Percentiles rank a stretch among this genome's conserved stretches.
Evolutionary conservation across 2,329 filamentous ascomycete genomes (phyloP).

Genomic region (Hypoxylon sp.): DNA sequence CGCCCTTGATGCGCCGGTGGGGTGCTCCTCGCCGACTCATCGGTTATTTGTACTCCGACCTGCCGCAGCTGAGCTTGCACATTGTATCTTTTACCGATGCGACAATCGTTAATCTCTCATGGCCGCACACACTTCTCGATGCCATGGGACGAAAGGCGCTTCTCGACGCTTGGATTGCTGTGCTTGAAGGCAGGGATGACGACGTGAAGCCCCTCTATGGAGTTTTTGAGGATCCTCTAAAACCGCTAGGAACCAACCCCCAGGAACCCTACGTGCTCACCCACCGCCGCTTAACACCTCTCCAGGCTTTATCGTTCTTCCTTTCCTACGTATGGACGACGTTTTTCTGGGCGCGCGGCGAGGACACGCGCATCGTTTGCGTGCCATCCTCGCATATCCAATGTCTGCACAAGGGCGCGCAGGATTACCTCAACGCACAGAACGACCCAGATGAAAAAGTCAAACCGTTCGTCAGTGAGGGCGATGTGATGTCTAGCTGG

Average conservation of each 20-base stretch:
- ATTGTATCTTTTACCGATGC: constrained; percentile 59
- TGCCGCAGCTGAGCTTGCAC: constrained; percentile 57
- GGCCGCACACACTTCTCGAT: constrained; percentile 59
- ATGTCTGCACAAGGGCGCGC: constrained; percentile 45
- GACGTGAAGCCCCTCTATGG: constrained; percentile 51
- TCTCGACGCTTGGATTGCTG: constrained; percentile 56
- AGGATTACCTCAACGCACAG: constrained; percentile 40
- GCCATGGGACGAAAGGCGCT: constrained; percentile 54
- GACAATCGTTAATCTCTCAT: constrained; percentile 57
- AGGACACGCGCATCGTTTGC: constrained; percentile 51
- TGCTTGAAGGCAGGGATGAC: constrained; percentile 53
- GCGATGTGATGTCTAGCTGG: constrained; percentile 57
- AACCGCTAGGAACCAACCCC: constrained; percentile 29
- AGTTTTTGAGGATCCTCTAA: constrained; percentile 49
- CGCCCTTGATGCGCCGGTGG: constrained; percentile 37
- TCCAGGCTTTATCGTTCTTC: constrained; percentile 46
- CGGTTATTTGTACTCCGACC: constrained; percentile 53
- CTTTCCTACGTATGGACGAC: constrained; percentile 48
- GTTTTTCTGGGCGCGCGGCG: constrained; percentile 42
- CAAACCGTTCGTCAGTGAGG: constrained; percentile 54
- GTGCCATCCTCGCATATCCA: constrained; percentile 48
- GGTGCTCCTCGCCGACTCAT: constrained; percentile 45
- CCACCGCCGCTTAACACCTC: constrained; percentile 40
- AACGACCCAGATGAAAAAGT: constrained; percentile 25
- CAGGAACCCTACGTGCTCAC: constrained; percentile 43